Conservation (phyloP, 2,329 filamentous ascomycete genomes). For the Thelonectria rubi region DNA sequence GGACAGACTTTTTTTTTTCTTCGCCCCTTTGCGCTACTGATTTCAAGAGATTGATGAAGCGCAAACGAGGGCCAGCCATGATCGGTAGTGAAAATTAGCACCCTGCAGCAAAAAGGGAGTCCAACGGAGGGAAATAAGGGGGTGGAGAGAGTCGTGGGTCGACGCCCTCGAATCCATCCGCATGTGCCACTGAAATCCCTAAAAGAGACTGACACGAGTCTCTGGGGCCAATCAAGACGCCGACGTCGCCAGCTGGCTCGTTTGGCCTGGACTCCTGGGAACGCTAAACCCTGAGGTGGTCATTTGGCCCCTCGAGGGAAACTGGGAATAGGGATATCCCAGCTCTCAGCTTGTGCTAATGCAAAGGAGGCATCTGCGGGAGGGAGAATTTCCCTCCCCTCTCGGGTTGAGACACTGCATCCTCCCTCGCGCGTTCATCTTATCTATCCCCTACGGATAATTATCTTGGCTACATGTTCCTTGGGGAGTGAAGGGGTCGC, state of each 20-base stretch:
- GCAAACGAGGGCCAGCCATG: neutral
- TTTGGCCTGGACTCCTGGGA: slow-evolving; percentile 2
- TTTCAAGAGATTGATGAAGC: neutral
- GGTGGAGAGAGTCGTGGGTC: neutral
- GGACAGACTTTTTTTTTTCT: neutral
- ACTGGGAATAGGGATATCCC: slow-evolving; percentile 15
- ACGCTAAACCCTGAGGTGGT: neutral
- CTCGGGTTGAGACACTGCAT: neutral
- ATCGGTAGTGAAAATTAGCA: neutral
- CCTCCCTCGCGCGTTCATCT: neutral
- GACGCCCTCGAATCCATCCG: neutral
- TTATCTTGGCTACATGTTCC: no score
- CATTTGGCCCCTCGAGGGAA: slow-evolving; percentile 1
- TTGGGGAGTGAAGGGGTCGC: no score
- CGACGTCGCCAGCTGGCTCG: neutral
- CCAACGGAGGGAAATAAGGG: neutral
- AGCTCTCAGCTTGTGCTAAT: neutral
- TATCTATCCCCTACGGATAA: neutral
- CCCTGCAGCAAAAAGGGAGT: neutral
- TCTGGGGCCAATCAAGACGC: slow-evolving; percentile 7
- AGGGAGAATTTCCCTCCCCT: neutral
- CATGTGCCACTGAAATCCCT: slow-evolving; percentile 12
- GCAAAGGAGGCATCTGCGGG: slow-evolving; percentile 5
- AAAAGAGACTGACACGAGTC: neutral
- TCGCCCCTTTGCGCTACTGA: neutral